Evolutionary conservation across 352 stramenopile species (phyloP).

Genomic region (Hyaloperonospora arabidopsidis): DNA sequence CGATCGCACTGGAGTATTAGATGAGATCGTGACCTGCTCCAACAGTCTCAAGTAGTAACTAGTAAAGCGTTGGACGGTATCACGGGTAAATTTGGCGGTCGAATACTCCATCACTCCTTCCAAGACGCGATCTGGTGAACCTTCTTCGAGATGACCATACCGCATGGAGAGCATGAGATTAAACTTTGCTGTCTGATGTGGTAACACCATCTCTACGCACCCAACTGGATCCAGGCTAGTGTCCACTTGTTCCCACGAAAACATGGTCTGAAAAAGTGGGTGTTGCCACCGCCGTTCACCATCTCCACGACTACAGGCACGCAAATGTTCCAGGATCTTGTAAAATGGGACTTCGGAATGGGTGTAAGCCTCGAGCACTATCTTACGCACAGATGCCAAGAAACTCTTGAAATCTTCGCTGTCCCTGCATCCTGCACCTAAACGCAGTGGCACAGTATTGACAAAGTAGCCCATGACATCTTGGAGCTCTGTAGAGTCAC

Average conservation of each 20-base stretch:
- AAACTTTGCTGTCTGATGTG: constrained; percentile 41
- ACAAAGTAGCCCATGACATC: constrained; percentile 53
- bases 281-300: constrained; percentile 18
- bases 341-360: constrained; percentile 51
- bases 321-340: constrained; percentile 41
- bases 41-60: constrained; percentile 36
- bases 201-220: constrained; percentile 24
- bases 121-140: constrained; percentile 16
- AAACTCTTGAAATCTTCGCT: constrained; percentile 27
- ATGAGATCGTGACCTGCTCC: constrained; percentile 22
- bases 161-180: constrained; percentile 62
- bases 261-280: constrained; percentile 49
- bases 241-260: constrained; percentile 35
- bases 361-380: constrained; percentile 36
- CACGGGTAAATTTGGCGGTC: constrained; percentile 25
- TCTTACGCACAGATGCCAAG: constrained; percentile 33
- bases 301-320: background rate
- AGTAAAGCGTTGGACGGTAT: constrained; percentile 34
- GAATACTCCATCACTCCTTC: constrained; percentile 46
- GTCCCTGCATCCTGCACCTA: constrained; percentile 12
- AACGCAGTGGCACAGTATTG: constrained; percentile 44
- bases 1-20: constrained; percentile 11
- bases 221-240: constrained; percentile 1
- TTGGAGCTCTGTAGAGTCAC: constrained; percentile 22
- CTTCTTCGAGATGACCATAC: constrained; percentile 10